A percentile compares a stretch with the other conserved stretches of the same genome.
Conservation (phyloP, 345 rosid species). For the Brassica carinata region DNA sequence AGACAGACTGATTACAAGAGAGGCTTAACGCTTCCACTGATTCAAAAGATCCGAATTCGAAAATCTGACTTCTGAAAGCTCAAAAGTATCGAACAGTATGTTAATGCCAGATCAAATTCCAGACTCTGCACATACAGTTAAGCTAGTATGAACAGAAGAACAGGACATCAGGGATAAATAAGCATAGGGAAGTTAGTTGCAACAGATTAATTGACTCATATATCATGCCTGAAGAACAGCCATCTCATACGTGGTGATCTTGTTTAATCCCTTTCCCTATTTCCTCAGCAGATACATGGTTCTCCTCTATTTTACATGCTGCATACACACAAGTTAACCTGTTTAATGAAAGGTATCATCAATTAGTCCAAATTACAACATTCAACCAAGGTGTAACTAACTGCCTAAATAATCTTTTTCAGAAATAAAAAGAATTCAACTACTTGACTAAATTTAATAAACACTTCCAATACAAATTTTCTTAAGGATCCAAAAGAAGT, state of each 20-base stretch:
- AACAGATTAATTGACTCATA: conserved; percentile 13
- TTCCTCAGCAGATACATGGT: conserved; percentile 99
- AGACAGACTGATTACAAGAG: too few species aligned
- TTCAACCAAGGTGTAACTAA: neutral
- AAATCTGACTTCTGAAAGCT: too few species aligned
- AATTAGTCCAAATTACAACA: conserved; percentile 29
- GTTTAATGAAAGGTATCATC: conserved; percentile 21
- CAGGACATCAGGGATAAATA: neutral
- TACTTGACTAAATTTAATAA: too few species aligned
- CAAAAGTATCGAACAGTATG: too few species aligned
- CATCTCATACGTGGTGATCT: conserved; percentile 97
- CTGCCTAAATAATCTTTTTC: neutral
- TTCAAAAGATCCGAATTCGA: too few species aligned
- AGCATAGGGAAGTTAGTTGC: conserved; percentile 2
- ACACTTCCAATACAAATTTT: too few species aligned
- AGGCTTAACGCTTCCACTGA: too few species aligned
- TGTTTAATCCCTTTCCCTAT: conserved; percentile 96
- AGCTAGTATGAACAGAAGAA: conserved; percentile 17
- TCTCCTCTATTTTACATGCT: conserved; percentile 97
- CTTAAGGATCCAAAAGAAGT: too few species aligned
- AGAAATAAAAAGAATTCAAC: too few species aligned
- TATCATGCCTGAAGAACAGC: conserved; percentile 81
- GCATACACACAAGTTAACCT: conserved; percentile 97
- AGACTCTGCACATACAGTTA: conserved; percentile 64
- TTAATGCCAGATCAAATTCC: conserved; percentile 97